Evolutionary conservation across 129 eudicot genomes (phyloP).

Genomic region (Cynara cardunculus): DNA sequence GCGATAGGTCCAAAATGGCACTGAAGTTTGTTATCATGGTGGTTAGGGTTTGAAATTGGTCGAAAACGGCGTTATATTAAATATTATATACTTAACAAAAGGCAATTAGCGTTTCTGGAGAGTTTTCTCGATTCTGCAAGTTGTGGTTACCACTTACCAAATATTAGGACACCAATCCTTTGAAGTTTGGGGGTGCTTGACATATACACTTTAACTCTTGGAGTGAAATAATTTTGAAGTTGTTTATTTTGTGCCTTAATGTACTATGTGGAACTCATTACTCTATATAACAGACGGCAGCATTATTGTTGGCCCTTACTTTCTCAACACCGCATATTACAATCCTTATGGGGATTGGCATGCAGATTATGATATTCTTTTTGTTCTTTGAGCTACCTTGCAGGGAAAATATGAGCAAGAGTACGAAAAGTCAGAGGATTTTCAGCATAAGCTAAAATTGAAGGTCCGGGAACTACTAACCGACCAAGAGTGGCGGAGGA

Average conservation of each 20-base stretch:
- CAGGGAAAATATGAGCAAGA: constrained; percentile 94
- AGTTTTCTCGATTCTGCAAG: neutral
- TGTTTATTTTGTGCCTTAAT: neutral
- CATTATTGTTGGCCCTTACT: neutral
- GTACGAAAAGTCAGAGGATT: constrained; percentile 63
- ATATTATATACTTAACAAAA: neutral
- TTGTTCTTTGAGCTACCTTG: constrained; percentile 16
- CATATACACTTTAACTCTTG: neutral
- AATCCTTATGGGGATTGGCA: neutral
- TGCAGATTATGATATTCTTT: constrained; percentile 15
- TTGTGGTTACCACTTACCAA: neutral
- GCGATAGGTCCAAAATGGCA: neutral
- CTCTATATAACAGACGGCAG: neutral
- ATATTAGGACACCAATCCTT: neutral
- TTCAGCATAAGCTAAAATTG: constrained; percentile 74
- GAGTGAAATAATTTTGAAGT: neutral
- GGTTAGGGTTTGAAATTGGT: neutral
- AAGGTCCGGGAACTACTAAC: constrained; percentile 90
- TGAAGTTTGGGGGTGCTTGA: neutral
- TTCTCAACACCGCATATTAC: neutral
- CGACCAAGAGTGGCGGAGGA: constrained; percentile 98
- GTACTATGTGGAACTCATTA: neutral
- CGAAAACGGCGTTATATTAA: neutral
- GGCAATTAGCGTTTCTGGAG: neutral
- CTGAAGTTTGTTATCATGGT: neutral